Evolutionary conservation across 2,329 filamentous ascomycete genomes (phyloP), one percentile per base, ranked within the genome.

Genomic region (Aspergillus thermomutatus): DNA sequence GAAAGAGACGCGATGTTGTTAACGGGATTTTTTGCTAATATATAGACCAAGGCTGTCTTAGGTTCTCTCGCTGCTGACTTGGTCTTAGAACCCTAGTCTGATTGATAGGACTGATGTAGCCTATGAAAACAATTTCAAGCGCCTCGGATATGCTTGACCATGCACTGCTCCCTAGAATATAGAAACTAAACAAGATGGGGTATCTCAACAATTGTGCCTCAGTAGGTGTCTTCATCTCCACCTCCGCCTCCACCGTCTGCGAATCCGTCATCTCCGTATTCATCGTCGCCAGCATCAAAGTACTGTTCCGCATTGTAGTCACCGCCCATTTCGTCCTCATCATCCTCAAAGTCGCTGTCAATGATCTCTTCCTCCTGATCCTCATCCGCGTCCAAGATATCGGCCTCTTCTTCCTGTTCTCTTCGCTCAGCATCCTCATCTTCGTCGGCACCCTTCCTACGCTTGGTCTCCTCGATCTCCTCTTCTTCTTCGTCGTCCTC

Each of bases 231-330:
- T 57, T 77, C 80, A 50, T 79, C 80, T 53, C 80, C 83, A 6
- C 77, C 80, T 43, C 79, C 82, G 31, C 79, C 81, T 41, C 77
- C 83, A 47, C 78, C 82, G 61, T 81, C 84, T 26, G 76, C 82
- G 52, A 79, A 82, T 56, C 80, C 81, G 60, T 82, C 84, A 54
- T 81, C 83, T 51, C 83, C 77, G 51, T 72, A 77, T 49, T 80
- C 79, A 50, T 80, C 79, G 50, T 81, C 85, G 6, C 85, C 85
- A 54, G 79, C 82, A 60, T 84, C 82, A 64, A 85, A 85, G 74
- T 87, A 87, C 60, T 87, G 80, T 64, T 87, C 85, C 1, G 82
- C 85, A 62, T 87, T 83, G 64, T 87, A 87, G 66, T 87, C 84
- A 3, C 82, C 84, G 4, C 79, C 81, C 71, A 81, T 80, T 37